A percentile compares a stretch with the other conserved stretches of the same genome.
phyloP scores from a whole-genome alignment of 192 early-diverging fungal species.

The Rhizoclosmatium sp. region DNA sequence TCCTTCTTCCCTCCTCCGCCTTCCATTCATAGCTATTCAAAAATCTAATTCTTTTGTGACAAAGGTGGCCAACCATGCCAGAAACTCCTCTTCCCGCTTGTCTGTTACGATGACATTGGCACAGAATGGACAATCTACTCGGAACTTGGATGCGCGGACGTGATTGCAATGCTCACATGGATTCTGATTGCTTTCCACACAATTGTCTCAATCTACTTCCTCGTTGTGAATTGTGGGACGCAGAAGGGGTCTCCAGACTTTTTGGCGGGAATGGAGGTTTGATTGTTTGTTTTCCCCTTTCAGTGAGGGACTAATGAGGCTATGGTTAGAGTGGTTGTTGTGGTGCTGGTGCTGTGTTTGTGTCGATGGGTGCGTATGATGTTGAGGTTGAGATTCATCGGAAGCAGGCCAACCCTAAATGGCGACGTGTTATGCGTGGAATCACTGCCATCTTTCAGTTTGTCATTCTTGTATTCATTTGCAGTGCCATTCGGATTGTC shows the following conservation, averaged over 20 bases:
- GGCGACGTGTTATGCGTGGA: conserved; percentile 39
- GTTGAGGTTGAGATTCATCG: conserved; percentile 41
- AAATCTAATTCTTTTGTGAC: background rate
- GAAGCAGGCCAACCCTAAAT: conserved; percentile 35
- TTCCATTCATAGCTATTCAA: background rate
- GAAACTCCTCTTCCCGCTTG: conserved; percentile 46
- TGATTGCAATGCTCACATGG: conserved; percentile 52
- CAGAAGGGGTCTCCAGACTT: conserved; percentile 47
- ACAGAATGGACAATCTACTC: conserved; percentile 51
- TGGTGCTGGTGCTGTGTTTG: conserved; percentile 52
- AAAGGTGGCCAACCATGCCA: conserved; percentile 34
- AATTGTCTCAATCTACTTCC: conserved; percentile 44
- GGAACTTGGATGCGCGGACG: conserved; percentile 52
- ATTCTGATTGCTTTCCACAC: conserved; percentile 58
- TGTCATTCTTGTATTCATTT: conserved; percentile 48
- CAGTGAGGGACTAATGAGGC: background rate
- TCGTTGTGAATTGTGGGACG: conserved; percentile 37
- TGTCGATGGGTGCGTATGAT: conserved; percentile 52
- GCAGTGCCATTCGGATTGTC: conserved; percentile 50
- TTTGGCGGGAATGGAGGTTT: conserved; percentile 54
- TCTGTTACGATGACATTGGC: conserved; percentile 57
- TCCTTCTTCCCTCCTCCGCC: background rate
- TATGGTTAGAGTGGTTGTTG: conserved; percentile 50
- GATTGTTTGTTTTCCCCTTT: background rate
- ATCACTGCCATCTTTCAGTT: conserved; percentile 54